Evolutionary conservation across 2,329 filamentous ascomycete species (phyloP).

Genomic region (Neonectria sp.): DNA sequence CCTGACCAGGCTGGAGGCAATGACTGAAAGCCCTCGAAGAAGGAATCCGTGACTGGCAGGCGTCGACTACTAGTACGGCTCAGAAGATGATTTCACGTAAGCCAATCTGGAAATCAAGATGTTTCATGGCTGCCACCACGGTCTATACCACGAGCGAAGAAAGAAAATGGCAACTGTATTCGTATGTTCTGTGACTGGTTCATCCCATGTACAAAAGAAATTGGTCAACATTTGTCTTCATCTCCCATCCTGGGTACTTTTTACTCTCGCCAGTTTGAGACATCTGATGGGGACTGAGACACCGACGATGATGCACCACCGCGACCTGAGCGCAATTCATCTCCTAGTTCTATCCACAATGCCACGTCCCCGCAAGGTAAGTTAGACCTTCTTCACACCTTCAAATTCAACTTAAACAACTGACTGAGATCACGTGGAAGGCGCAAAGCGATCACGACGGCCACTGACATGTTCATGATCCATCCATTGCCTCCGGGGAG

Average conservation of each 20-base stretch:
- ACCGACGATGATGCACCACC: neutral
- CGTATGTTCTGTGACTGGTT: neutral
- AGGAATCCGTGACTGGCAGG: neutral
- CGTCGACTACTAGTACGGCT: neutral
- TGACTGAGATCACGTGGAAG: neutral
- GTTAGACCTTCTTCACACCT: neutral
- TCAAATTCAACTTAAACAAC: neutral
- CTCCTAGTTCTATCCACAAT: neutral
- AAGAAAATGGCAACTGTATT: neutral
- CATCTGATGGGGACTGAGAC: neutral
- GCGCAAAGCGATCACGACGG: neutral
- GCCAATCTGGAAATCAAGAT: neutral
- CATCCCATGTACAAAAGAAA: neutral
- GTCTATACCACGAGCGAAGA: neutral
- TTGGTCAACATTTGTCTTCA: neutral
- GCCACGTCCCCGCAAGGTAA: neutral
- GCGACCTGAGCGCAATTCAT: neutral
- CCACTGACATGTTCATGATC: neutral
- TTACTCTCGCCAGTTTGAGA: too few species aligned
- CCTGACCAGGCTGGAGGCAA: neutral
- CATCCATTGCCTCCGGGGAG: constrained; percentile 6
- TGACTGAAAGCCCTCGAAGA: neutral
- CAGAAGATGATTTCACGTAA: neutral
- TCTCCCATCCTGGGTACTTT: neutral
- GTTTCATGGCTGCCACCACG: neutral